These are phyloP conservation scores for Arachis stenosperma DNA, from an alignment of 306 rosid genomes.

Conservation along the genomic window DNA sequence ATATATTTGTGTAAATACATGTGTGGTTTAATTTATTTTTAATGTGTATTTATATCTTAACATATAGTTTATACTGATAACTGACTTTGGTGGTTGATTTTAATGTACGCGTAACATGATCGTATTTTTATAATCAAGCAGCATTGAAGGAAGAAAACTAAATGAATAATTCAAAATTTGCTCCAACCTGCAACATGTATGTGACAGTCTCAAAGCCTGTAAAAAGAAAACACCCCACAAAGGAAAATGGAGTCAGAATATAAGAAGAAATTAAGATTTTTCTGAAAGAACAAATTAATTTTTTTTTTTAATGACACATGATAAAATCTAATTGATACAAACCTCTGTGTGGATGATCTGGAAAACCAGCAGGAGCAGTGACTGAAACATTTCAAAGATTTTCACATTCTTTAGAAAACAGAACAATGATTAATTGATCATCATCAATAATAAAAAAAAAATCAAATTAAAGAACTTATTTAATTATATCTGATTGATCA, in stretches of 20 bases:
- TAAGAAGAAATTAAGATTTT: conserved; percentile 1
- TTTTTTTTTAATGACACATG: background rate
- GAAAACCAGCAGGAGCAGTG: conserved; percentile 96
- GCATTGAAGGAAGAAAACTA: background rate
- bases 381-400: conserved; percentile 53
- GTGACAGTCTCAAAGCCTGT: conserved; percentile 98
- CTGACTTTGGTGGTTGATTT: too few relatives aligned
- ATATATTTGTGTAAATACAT: too few relatives aligned
- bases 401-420: conserved; percentile 32
- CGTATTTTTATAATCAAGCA: background rate
- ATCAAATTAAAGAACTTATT: conserved; percentile 40
- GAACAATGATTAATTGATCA: conserved; percentile 14
- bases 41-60: too few relatives aligned
- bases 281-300: background rate
- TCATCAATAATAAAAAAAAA: background rate
- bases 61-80: too few relatives aligned
- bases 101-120: too few relatives aligned
- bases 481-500: background rate
- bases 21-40: too few relatives aligned
- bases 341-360: conserved; percentile 99
- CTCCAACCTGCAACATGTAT: conserved; percentile 94
- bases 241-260: conserved; percentile 36
- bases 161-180: background rate
- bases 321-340: conserved; percentile 17
- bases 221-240: conserved; percentile 31